phyloP scores from a whole-genome alignment of 768 basidiomycete genomes.

The Tricholoma sp. region DNA sequence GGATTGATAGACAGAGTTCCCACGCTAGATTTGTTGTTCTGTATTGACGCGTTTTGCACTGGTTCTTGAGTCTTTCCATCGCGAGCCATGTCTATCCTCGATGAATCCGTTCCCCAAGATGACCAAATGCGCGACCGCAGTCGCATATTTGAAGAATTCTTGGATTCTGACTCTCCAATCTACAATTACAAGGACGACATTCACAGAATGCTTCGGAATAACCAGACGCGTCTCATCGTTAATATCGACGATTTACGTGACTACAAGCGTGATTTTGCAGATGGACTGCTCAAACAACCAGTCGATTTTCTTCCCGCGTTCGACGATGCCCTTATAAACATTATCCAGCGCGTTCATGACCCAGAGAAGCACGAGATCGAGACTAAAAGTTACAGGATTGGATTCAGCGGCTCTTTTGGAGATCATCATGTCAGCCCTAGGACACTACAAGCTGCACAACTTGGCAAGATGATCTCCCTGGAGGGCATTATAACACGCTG shows the following conservation, averaged over 20 bases:
- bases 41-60: constrained; percentile 12
- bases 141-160: constrained; percentile 79
- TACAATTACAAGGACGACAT: constrained; percentile 88
- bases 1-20: too few species aligned
- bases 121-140: constrained; percentile 69
- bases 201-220: constrained; percentile 72
- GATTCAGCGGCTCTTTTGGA: constrained; percentile 94
- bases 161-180: constrained; percentile 57
- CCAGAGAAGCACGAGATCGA: constrained; percentile 76
- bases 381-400: constrained; percentile 79
- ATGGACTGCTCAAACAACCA: constrained; percentile 87
- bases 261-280: constrained; percentile 81
- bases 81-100: constrained; percentile 42
- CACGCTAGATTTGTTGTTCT: constrained; percentile 9
- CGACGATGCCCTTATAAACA: constrained; percentile 72
- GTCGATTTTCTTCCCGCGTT: constrained; percentile 84
- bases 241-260: constrained; percentile 96
- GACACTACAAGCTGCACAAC: constrained; percentile 79
- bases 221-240: constrained; percentile 85
- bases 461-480: constrained; percentile 94
- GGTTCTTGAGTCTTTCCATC: too few species aligned
- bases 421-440: constrained; percentile 97
- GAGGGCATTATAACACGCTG: constrained; percentile 99
- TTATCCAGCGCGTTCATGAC: constrained; percentile 73
- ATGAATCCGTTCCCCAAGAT: constrained; percentile 64